These are phyloP conservation scores for Chlorokybus atmophyticus DNA, from an alignment of 139 green algal genomes.

Conservation along the genomic window DNA sequence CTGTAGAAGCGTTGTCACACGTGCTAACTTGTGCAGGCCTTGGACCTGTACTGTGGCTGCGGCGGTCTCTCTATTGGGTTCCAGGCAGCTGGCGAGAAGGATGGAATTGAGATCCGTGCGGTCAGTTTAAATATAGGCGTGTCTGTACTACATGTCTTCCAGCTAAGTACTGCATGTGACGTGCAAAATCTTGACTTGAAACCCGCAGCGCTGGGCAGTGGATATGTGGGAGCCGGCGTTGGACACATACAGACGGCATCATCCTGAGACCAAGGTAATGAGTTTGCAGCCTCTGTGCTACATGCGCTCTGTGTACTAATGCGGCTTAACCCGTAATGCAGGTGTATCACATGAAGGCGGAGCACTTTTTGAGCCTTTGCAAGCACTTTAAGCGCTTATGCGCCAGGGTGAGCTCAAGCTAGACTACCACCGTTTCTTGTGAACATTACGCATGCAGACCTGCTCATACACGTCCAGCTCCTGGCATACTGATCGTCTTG, in stretches of 20 bases:
- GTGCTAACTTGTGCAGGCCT: too few relatives aligned
- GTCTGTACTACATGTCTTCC: background rate
- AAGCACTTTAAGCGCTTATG: background rate
- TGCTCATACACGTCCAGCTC: too few relatives aligned
- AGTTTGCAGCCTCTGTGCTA: background rate
- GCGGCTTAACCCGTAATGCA: background rate
- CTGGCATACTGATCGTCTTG: too few relatives aligned
- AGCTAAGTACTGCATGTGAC: background rate
- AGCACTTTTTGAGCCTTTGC: background rate
- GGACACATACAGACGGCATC: slow-evolving; percentile 10
- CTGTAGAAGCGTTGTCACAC: too few relatives aligned
- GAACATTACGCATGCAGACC: too few relatives aligned
- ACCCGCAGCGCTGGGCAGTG: slow-evolving; percentile 13
- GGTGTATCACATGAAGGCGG: background rate
- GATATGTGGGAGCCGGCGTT: slow-evolving; percentile 9
- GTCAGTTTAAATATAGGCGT: background rate
- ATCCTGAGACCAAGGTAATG: slow-evolving; percentile 15
- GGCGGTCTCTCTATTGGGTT: slow-evolving; percentile 21
- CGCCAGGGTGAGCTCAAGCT: background rate
- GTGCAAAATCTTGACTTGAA: background rate
- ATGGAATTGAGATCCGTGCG: background rate
- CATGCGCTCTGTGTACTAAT: background rate
- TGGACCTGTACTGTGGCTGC: slow-evolving; percentile 20
- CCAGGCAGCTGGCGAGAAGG: background rate
- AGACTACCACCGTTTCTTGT: too few relatives aligned